Evolutionary conservation across 257 asterid species (phyloP), one percentile per base, ranked within the genome.

Genomic region (Capsicum pubescens): DNA sequence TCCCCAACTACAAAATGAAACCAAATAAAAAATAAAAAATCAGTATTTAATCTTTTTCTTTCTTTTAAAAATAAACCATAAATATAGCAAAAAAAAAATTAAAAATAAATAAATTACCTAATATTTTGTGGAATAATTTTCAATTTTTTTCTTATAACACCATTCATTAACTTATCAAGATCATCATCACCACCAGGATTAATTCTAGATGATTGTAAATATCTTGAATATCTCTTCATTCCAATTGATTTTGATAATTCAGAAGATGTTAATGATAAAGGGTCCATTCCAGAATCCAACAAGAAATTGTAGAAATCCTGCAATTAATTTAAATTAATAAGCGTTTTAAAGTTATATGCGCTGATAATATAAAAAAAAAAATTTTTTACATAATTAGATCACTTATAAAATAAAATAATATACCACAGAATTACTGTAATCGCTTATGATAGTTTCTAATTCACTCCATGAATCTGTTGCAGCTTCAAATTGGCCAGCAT

Each of bases 241-340:
- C 91, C 82, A 42, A 88, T 84, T 36, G 84, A 68, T 85, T 89
- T 91, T 5, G 92, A 86, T 12, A 91, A 84, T 83, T 84, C 93
- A 5, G 97, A 85, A 56, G 97, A 86, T 63, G 95, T 85, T 77
- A 84, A 21, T 52, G 97, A 85, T 19, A 94, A 84, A 55, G 98
- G 97, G 79, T 92, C 98, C 93, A 89, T 87, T 80, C 87, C 90
- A 6, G 93, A 82, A 88, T 95, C 99, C 93, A 93, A 86, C 79
- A 95, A 55, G 84, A 95, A 97, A 74, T 97, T 95, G 92, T 95
- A 97, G 92, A 95, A 94, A 85, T 97, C 97, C 99, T 96, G 88
- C 61, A 81, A 57, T 48, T 63, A 66, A 50, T 14, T 8, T 9
- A n/a, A 63, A 56, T 66, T 50, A n/a, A 17, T 12, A 1, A 5